Conservation (phyloP, 1,284 basidiomycete genomes). For the Ganoderma sp. region DNA sequence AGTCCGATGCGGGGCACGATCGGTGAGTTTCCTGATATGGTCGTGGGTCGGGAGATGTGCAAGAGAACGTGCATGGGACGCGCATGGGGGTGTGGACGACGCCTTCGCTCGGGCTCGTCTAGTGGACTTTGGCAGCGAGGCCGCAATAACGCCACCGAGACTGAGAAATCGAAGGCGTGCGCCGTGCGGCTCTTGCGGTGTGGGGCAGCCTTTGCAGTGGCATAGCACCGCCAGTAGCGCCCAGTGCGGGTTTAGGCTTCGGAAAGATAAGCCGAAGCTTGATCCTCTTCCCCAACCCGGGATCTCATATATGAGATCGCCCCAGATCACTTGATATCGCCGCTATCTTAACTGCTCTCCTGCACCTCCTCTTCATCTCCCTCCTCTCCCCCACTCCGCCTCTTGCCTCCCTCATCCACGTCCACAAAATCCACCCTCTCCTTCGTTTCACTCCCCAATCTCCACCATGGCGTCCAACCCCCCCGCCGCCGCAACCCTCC, state of each 20-base stretch:
- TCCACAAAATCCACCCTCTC: conserved; percentile 15
- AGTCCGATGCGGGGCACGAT: conserved; percentile 1
- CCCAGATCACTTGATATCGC: conserved; percentile 30
- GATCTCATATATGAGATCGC: conserved; percentile 31
- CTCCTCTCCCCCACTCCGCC: conserved; percentile 19
- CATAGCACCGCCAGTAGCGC: neutral
- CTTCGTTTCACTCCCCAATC: conserved; percentile 17
- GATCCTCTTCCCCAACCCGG: conserved; percentile 2
- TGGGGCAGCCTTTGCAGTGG: neutral
- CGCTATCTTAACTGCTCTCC: conserved; percentile 29
- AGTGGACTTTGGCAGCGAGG: conserved; percentile 35
- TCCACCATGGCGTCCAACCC: conserved; percentile 28
- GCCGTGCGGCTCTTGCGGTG: neutral
- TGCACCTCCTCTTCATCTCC: conserved; percentile 16
- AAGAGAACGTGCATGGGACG: too few species aligned
- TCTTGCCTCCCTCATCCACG: conserved; percentile 13
- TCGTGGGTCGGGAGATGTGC: conserved; percentile 9
- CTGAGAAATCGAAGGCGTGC: neutral
- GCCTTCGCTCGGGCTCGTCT: conserved; percentile 12
- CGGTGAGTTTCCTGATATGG: neutral
- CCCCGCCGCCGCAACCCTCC: conserved; percentile 53
- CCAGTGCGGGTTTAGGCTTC: conserved; percentile 2
- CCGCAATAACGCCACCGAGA: conserved; percentile 40
- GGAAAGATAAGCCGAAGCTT: conserved; percentile 8
- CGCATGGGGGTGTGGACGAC: too few species aligned